These are phyloP conservation scores for Tylopilus vinaceipallidus DNA, from an alignment of 768 basidiomycete genomes.

Conservation along the genomic window DNA sequence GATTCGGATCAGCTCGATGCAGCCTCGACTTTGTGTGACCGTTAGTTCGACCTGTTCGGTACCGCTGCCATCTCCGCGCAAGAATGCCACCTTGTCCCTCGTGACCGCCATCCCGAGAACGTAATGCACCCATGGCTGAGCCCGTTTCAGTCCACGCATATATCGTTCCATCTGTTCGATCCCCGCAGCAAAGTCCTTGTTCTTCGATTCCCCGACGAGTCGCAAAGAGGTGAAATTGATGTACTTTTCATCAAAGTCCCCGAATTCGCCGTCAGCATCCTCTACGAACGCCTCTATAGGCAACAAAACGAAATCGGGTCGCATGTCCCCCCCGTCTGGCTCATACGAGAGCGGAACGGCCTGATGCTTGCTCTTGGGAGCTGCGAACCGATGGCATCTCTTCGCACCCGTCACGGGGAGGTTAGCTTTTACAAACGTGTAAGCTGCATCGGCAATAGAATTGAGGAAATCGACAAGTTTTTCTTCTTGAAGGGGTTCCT, in stretches of 20 bases:
- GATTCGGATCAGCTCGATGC: conserved; percentile 12
- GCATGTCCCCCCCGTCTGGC: background rate
- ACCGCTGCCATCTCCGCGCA: conserved; percentile 1
- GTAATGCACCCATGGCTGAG: conserved; percentile 11
- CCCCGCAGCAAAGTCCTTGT: background rate
- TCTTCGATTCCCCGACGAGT: conserved; percentile 9
- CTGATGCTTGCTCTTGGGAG: background rate
- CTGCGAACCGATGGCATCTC: conserved; percentile 7
- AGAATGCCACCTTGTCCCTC: too few relatives aligned
- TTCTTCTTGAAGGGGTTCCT: too few relatives aligned
- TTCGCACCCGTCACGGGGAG: background rate
- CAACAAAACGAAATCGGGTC: conserved; percentile 14
- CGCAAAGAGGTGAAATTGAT: background rate
- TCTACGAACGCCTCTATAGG: conserved; percentile 11
- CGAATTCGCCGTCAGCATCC: background rate
- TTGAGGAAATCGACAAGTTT: conserved; percentile 7
- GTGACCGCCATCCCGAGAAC: conserved; percentile 1
- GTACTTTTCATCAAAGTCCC: too few relatives aligned
- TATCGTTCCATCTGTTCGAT: conserved; percentile 6
- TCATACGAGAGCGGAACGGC: background rate
- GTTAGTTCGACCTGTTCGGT: conserved; percentile 9
- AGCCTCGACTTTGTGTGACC: conserved; percentile 1
- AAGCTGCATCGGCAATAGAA: conserved; percentile 1
- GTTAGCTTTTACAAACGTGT: background rate
- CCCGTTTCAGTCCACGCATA: background rate